Evolutionary conservation across 345 rosid genomes (phyloP).

Genomic region (Dipteronia sinensis): DNA sequence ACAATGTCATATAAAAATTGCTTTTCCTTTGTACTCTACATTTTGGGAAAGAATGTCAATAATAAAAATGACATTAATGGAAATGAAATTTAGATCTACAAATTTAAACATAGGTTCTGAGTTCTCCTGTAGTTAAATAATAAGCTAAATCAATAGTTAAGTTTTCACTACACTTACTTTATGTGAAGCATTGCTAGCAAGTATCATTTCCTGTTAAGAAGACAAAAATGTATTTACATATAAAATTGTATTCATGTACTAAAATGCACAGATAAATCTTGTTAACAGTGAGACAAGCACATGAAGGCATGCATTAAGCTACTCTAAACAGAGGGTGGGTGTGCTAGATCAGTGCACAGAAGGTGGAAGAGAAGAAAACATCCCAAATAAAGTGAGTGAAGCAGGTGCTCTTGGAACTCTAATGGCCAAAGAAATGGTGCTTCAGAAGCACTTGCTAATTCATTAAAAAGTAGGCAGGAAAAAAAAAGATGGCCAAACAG

Average conservation of each 20-base stretch:
- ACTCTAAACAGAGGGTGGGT: slow-evolving; percentile 1
- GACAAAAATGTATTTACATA: neutral
- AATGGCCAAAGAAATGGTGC: neutral
- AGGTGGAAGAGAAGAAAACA: neutral
- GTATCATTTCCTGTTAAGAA: slow-evolving; percentile 59
- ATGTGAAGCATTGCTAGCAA: slow-evolving; percentile 48
- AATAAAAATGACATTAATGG: neutral
- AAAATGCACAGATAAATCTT: neutral
- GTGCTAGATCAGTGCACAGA: neutral
- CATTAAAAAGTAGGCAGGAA: neutral
- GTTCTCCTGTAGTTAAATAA: neutral
- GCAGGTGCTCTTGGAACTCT: neutral
- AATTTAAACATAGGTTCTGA: neutral
- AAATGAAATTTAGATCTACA: slow-evolving; percentile 9
- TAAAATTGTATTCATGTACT: neutral
- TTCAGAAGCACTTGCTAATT: neutral
- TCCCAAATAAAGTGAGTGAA: neutral
- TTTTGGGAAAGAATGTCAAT: neutral
- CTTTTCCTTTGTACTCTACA: slow-evolving; percentile 53
- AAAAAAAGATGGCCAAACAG: slow-evolving; percentile 4
- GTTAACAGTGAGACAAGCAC: neutral
- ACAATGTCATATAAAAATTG: slow-evolving; percentile 72
- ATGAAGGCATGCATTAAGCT: neutral
- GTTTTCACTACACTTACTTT: slow-evolving; percentile 35
- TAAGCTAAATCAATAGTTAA: slow-evolving; percentile 1